A percentile compares a stretch with the other conserved stretches of the same genome.
phyloP scores from a whole-genome alignment of 2,329 filamentous ascomycete genomes.

The Teratosphaeria destructans region DNA sequence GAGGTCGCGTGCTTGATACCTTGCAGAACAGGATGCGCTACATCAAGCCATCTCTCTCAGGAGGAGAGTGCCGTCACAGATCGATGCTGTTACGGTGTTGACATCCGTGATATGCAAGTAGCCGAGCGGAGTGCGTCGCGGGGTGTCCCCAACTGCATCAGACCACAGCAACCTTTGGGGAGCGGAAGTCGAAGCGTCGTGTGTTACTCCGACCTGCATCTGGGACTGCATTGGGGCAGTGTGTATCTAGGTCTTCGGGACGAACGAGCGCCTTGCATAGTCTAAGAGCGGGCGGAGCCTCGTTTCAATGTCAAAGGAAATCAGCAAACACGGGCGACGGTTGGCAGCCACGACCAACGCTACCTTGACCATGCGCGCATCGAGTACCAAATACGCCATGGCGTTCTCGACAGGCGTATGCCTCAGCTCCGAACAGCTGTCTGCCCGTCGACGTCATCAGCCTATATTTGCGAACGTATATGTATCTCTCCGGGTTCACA shows the following conservation, averaged over 20 bases:
- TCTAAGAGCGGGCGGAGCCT: background rate
- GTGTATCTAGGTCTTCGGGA: background rate
- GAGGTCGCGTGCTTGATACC: no score
- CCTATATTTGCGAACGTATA: background rate
- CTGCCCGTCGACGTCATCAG: background rate
- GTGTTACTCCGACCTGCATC: conserved; percentile 8
- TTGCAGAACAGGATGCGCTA: background rate
- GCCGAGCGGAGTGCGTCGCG: conserved; percentile 2
- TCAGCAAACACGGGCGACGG: conserved; percentile 3
- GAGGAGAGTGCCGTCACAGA: background rate
- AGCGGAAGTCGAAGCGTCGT: conserved; percentile 1
- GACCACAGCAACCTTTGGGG: background rate
- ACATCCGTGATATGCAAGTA: conserved; percentile 1
- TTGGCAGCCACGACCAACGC: conserved; percentile 7
- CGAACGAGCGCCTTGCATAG: conserved; percentile 4
- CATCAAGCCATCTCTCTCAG: background rate
- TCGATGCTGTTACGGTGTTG: background rate
- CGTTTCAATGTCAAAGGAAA: conserved; percentile 1
- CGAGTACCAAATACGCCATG: conserved; percentile 2
- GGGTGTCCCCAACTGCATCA: background rate
- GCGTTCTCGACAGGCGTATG: background rate
- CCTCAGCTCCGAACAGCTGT: background rate
- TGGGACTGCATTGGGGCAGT: conserved; percentile 4
- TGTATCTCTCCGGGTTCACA: background rate
- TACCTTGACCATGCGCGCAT: conserved; percentile 2